Conservation (phyloP, 306 rosid species). For the Sphenostylis stenocarpa region DNA sequence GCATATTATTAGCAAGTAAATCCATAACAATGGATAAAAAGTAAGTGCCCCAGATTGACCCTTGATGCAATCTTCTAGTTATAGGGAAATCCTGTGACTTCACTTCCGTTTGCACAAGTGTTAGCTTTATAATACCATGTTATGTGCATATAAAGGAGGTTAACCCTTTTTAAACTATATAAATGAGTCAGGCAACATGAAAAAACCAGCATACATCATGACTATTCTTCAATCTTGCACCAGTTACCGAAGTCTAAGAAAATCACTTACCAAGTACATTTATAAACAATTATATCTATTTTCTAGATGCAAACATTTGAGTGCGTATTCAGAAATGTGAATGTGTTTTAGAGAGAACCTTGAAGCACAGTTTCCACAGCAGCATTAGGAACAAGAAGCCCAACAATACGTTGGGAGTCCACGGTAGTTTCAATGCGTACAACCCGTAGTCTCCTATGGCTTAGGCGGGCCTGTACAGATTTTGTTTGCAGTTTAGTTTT, state of each 20-base stretch:
- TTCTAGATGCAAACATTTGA: constrained; percentile 19
- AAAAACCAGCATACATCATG: background rate
- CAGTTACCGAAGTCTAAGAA: background rate
- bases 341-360: constrained; percentile 49
- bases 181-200: background rate
- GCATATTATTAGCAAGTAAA: background rate
- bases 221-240: background rate
- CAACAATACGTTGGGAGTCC: constrained; percentile 80
- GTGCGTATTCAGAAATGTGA: constrained; percentile 11
- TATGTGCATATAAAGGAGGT: background rate
- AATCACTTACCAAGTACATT: background rate
- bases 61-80: background rate
- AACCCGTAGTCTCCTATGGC: constrained; percentile 92
- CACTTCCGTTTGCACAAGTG: background rate
- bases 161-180: background rate
- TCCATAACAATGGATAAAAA: background rate
- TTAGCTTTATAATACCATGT: background rate
- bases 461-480: constrained; percentile 69
- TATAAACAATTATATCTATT: constrained; percentile 1
- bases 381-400: constrained; percentile 90
- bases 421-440: constrained; percentile 88
- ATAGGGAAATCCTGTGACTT: background rate
- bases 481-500: constrained; percentile 22
- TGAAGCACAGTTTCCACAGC: constrained; percentile 92
- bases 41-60: background rate